A percentile compares a stretch with the other conserved stretches of the same genome.
Evolutionary conservation across 2,329 filamentous ascomycete species (phyloP).

Genomic region (Aspergillus floridensis): DNA sequence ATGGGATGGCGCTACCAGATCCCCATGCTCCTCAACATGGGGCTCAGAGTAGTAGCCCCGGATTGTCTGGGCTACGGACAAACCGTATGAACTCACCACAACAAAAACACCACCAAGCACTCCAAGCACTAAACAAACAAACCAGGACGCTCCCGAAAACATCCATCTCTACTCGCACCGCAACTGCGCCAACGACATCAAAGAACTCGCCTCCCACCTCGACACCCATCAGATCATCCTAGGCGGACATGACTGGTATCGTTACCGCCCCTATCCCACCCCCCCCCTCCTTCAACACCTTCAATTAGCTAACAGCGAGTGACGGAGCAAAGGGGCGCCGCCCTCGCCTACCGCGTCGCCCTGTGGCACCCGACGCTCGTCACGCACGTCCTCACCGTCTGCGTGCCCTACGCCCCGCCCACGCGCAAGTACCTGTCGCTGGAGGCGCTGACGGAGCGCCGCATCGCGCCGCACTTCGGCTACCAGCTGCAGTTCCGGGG

Average conservation of each 20-base stretch:
- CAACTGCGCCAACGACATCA: slow-evolving; percentile 70
- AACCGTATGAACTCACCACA: slow-evolving; percentile 50
- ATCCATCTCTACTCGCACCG: slow-evolving; percentile 67
- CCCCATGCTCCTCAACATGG: slow-evolving; percentile 67
- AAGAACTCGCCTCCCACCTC: slow-evolving; percentile 63
- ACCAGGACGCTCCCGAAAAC: slow-evolving; percentile 58
- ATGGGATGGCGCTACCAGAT: slow-evolving; percentile 91
- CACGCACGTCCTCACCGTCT: slow-evolving; percentile 72
- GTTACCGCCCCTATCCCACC: background rate
- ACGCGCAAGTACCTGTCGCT: slow-evolving; percentile 53
- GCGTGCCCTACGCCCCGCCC: slow-evolving; percentile 69
- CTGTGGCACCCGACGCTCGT: slow-evolving; percentile 72
- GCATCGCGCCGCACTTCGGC: slow-evolving; percentile 64
- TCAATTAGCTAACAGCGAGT: background rate
- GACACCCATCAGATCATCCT: slow-evolving; percentile 65
- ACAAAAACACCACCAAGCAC: background rate
- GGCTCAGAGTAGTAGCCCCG: slow-evolving; percentile 75
- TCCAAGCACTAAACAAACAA: slow-evolving; percentile 33
- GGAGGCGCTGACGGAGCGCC: slow-evolving; percentile 55
- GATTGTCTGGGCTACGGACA: slow-evolving; percentile 85
- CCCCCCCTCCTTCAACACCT: background rate
- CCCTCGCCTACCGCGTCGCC: slow-evolving; percentile 70
- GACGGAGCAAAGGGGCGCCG: slow-evolving; percentile 62
- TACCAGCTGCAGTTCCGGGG: slow-evolving; percentile 83
- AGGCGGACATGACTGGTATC: slow-evolving; percentile 81